Evolutionary conservation across 768 basidiomycete species (phyloP).

Genomic region (Tylopilus sp.): DNA sequence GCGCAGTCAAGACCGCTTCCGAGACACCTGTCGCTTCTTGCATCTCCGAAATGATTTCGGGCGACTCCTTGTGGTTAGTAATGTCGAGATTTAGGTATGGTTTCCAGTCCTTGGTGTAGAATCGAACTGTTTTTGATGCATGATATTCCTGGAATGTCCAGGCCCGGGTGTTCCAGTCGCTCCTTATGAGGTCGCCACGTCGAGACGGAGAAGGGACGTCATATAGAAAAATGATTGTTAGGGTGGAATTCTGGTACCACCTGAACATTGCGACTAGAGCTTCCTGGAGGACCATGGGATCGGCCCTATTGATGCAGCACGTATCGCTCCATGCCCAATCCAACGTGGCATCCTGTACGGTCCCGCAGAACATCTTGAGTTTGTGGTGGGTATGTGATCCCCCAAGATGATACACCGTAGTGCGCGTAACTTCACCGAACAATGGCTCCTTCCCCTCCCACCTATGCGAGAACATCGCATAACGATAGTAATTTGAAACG

Average conservation of each 20-base stretch:
- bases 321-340: not conserved
- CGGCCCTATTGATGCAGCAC: not conserved
- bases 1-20: not conserved
- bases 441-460: not conserved
- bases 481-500: not conserved
- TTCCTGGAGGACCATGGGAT: not conserved
- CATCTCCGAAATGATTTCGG: not conserved
- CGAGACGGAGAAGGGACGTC: not conserved
- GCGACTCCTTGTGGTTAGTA: not conserved
- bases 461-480: not conserved
- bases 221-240: not conserved
- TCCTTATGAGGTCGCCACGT: not conserved
- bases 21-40: not conserved
- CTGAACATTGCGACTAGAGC: not conserved
- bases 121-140: not conserved
- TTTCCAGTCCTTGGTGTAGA: not conserved
- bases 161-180: not conserved
- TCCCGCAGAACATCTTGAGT: not conserved
- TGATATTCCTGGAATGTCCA: not conserved
- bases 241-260: not conserved
- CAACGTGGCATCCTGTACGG: not conserved
- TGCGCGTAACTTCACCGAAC: not conserved
- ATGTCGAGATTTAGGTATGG: not conserved
- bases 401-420: not conserved
- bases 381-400: not conserved